Percentiles rank a stretch among this genome's conserved stretches.
These are phyloP conservation scores for Gracilaria vermiculophylla DNA, from an alignment of 23 red algal species.

Conservation along the genomic window DNA sequence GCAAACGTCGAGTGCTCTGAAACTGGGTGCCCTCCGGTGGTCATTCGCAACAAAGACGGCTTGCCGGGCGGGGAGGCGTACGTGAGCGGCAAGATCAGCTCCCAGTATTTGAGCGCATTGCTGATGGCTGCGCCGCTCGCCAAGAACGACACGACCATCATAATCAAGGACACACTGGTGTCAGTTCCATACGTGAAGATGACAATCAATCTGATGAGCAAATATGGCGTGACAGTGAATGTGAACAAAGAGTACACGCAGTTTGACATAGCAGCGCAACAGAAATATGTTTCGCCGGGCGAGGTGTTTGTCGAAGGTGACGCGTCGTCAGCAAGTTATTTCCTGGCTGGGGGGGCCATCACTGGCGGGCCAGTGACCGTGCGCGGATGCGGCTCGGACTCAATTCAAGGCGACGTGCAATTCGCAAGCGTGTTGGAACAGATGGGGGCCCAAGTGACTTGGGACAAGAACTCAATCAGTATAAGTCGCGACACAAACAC, in stretches of 20 bases:
- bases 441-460: slow-evolving; percentile 94
- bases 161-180: slow-evolving; percentile 81
- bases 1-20: slow-evolving; percentile 76
- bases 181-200: slow-evolving; percentile 95
- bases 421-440: slow-evolving; percentile 87
- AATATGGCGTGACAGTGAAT: slow-evolving; percentile 85
- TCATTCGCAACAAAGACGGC: slow-evolving; percentile 38
- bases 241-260: slow-evolving; percentile 45
- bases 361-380: slow-evolving; percentile 93
- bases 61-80: slow-evolving; percentile 74
- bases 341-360: slow-evolving; percentile 92
- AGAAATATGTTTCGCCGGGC: slow-evolving; percentile 79
- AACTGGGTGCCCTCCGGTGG: slow-evolving; percentile 95
- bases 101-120: slow-evolving; percentile 88
- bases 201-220: slow-evolving; percentile 95
- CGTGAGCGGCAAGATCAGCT: slow-evolving; percentile 91
- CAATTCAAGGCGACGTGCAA: slow-evolving; percentile 90
- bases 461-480: slow-evolving; percentile 77
- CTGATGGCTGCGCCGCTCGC: slow-evolving; percentile 95
- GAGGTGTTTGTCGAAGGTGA: slow-evolving; percentile 93
- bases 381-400: slow-evolving; percentile 80
- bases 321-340: slow-evolving; percentile 95
- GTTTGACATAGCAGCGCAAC: slow-evolving; percentile 62
- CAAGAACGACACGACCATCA: slow-evolving; percentile 68
- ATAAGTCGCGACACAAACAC: slow-evolving; percentile 51